A percentile compares a stretch with the other conserved stretches of the same genome.
phyloP scores from a whole-genome alignment of 2,329 filamentous ascomycete genomes.

The Truncatella angustata region DNA sequence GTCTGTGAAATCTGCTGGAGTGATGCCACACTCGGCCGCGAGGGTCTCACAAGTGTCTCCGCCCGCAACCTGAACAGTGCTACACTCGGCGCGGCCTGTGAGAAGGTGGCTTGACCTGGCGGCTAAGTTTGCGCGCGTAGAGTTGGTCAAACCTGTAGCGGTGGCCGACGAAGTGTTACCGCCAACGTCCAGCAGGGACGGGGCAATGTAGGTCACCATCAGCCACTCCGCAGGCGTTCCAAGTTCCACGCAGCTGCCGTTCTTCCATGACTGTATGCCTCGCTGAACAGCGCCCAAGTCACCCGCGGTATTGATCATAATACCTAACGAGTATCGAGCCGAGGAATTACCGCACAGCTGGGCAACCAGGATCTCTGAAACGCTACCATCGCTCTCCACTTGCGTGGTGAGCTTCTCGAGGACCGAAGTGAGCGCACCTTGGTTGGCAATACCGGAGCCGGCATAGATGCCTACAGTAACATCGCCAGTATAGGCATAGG shows the following conservation, averaged over 20 bases:
- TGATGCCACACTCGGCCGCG: conserved; percentile 24
- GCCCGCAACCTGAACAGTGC: not conserved
- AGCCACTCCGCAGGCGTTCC: too few species aligned
- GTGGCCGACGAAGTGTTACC: too few species aligned
- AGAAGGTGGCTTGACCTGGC: too few species aligned
- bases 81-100: conserved; percentile 2
- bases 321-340: conserved; percentile 8
- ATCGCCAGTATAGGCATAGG: too few species aligned
- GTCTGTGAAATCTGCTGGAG: conserved; percentile 19
- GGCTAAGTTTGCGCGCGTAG: too few species aligned
- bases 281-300: conserved; percentile 8
- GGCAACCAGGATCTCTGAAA: not conserved
- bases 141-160: too few species aligned
- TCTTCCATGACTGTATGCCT: conserved; percentile 4
- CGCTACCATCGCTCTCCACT: not conserved
- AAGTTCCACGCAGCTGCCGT: conserved; percentile 10
- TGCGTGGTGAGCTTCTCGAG: not conserved
- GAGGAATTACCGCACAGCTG: not conserved
- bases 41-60: conserved; percentile 25
- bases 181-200: conserved; percentile 1
- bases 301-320: conserved; percentile 6
- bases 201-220: too few species aligned
- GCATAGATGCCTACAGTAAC: not conserved
- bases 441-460: not conserved
- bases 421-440: not conserved